phyloP scores from a whole-genome alignment of 2,329 filamentous ascomycete species.

The Aspergillus sp. region DNA sequence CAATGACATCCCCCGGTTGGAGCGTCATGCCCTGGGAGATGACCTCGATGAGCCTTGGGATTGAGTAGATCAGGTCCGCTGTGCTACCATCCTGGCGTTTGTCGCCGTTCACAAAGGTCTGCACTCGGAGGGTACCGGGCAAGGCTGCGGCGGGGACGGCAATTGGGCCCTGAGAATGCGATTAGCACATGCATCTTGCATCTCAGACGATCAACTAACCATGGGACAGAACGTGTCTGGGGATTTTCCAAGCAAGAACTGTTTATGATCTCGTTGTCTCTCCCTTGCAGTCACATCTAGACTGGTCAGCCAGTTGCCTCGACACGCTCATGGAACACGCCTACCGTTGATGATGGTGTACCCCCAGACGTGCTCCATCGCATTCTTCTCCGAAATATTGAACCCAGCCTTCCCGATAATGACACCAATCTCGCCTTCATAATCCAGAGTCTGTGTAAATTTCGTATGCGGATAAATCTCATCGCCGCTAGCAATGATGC shows the following conservation, averaged over 20 bases:
- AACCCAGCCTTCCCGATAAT: conserved; percentile 57
- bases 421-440: conserved; percentile 62
- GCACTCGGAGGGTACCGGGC: background rate
- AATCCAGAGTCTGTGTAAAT: conserved; percentile 58
- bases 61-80: background rate
- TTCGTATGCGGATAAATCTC: conserved; percentile 51
- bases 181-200: background rate
- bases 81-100: background rate
- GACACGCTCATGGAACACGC: background rate
- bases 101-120: background rate
- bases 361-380: conserved; percentile 59
- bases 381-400: conserved; percentile 49
- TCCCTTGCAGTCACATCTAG: conserved; percentile 57
- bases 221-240: conserved; percentile 62
- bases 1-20: background rate
- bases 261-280: conserved; percentile 61
- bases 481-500: conserved; percentile 55
- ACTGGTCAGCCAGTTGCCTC: background rate
- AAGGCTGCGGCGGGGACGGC: background rate
- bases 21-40: background rate
- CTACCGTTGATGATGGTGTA: conserved; percentile 59
- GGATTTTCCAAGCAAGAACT: conserved; percentile 64
- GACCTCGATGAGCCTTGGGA: background rate
- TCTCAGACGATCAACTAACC: conserved; percentile 28
- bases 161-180: background rate